These are phyloP conservation scores for Thielaviopsis punctulata DNA, from an alignment of 2,329 filamentous ascomycete genomes.

Conservation along the genomic window DNA sequence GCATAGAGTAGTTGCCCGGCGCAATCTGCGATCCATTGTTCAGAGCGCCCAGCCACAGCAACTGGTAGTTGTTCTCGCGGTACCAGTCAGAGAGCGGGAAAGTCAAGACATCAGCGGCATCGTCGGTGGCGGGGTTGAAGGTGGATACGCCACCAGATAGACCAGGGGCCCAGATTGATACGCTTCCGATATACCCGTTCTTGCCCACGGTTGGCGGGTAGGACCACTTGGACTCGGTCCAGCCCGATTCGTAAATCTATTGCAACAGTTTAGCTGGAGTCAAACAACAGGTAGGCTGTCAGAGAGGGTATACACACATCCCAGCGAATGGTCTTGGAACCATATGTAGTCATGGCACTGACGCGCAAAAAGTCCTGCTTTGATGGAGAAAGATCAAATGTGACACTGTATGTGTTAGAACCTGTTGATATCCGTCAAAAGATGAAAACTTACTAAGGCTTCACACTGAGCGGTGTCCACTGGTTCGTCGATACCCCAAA, in stretches of 20 bases:
- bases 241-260: conserved; percentile 24
- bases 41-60: conserved; percentile 16
- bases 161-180: conserved; percentile 8
- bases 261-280: neutral
- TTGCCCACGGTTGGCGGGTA: conserved; percentile 24
- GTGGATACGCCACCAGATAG: neutral
- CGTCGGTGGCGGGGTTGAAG: neutral
- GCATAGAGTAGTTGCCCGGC: conserved; percentile 15
- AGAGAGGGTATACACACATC: neutral
- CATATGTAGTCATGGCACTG: neutral
- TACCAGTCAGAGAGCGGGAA: conserved; percentile 8
- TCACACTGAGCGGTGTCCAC: neutral
- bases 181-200: conserved; percentile 25
- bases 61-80: neutral
- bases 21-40: conserved; percentile 16
- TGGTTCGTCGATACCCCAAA: neutral
- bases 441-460: neutral
- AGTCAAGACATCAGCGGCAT: neutral
- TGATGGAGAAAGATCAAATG: neutral
- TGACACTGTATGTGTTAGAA: neutral
- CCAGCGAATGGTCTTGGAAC: neutral
- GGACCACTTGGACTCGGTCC: conserved; percentile 23
- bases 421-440: neutral
- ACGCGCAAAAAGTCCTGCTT: neutral
- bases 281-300: neutral